These are phyloP conservation scores for Aspergillus transmontanensis DNA, from an alignment of 2,329 filamentous ascomycete genomes.

Conservation along the genomic window DNA sequence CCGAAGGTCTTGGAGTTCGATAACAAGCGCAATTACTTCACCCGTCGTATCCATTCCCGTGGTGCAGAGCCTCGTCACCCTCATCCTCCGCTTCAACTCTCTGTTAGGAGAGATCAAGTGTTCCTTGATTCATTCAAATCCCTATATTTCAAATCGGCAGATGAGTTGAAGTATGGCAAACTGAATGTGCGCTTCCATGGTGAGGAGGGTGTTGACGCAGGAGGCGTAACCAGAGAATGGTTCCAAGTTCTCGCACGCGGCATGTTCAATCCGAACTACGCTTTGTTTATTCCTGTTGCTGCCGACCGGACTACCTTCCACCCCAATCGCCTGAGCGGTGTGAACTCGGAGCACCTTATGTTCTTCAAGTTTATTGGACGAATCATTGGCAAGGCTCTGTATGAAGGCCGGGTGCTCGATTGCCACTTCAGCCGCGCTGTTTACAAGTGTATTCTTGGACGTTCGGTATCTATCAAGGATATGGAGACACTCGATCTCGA, in stretches of 20 bases:
- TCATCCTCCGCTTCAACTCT: constrained; percentile 78
- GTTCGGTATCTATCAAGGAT: constrained; percentile 94
- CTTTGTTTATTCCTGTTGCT: constrained; percentile 92
- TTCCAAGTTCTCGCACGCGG: constrained; percentile 96
- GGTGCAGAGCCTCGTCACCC: constrained; percentile 70
- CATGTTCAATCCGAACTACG: constrained; percentile 99
- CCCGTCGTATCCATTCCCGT: constrained; percentile 81
- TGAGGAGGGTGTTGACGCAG: constrained; percentile 96
- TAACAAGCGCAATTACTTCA: constrained; percentile 99
- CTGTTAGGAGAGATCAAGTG: constrained; percentile 88
- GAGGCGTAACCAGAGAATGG: constrained; percentile 97
- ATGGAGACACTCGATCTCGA: constrained; percentile 99
- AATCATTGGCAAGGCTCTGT: constrained; percentile 96
- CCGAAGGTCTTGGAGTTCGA: constrained; percentile 98
- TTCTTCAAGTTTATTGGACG: constrained; percentile 99
- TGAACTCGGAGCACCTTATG: constrained; percentile 93
- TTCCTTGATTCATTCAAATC: constrained; percentile 98
- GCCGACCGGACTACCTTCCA: constrained; percentile 98
- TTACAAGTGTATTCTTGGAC: constrained; percentile 95
- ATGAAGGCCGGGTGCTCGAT: constrained; percentile 92
- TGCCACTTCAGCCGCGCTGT: constrained; percentile 99
- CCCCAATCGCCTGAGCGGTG: constrained; percentile 87
- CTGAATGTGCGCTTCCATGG: constrained; percentile 96
- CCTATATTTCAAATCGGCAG: constrained; percentile 93
- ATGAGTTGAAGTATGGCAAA: constrained; percentile 99